Conservation (phyloP, 441 rosid species). For the Adansonia gregorii region DNA sequence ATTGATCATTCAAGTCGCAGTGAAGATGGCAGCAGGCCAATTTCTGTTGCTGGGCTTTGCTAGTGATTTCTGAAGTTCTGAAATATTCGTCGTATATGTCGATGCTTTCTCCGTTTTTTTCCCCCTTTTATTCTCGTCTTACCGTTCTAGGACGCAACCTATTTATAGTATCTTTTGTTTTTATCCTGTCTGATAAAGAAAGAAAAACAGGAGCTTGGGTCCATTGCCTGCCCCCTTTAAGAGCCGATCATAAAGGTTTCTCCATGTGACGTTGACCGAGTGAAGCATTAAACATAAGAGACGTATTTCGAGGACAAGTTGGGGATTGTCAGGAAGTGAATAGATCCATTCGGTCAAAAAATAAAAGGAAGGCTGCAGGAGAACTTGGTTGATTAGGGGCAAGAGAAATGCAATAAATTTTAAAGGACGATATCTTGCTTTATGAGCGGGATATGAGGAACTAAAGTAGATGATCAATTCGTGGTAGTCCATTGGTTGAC, state of each 20-base stretch:
- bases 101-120: neutral
- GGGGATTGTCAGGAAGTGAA: neutral
- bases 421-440: neutral
- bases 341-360: neutral
- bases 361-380: neutral
- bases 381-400: neutral
- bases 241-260: neutral
- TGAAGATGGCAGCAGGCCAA: too few relatives aligned
- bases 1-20: too few relatives aligned
- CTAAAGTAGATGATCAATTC: neutral
- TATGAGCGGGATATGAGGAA: neutral
- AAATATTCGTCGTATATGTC: neutral
- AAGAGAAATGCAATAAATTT: neutral
- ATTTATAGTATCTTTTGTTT: neutral
- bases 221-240: too few relatives aligned
- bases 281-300: neutral
- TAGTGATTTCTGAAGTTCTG: neutral
- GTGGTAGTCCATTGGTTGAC: neutral
- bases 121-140: neutral
- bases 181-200: neutral
- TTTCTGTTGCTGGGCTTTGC: neutral
- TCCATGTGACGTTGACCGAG: neutral
- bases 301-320: neutral
- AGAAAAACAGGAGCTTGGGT: neutral
- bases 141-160: neutral